Base-by-base conservation (phyloP, 2,329 filamentous ascomycete genomes). In the Geosmithia morbida region DNA sequence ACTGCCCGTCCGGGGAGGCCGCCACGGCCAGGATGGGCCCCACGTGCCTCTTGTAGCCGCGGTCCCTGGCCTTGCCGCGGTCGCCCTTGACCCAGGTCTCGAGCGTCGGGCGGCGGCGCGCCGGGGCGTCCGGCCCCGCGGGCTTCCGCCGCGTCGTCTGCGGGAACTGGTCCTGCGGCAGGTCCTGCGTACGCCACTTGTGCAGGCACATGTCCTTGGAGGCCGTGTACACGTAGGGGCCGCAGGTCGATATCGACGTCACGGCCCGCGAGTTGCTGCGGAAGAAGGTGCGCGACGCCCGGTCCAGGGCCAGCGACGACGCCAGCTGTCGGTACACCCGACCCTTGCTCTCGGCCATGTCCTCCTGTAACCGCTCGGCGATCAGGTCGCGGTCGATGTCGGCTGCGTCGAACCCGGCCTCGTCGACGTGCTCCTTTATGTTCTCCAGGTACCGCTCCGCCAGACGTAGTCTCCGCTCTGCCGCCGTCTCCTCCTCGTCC, bases 371-470 rank as follows among this genome's bases (percentile, higher is more conserved):
- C 55, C 89, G 74, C 63, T 94, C 86, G 41, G 90, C 88, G 57
- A 98, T 89, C 56, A 96, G 69, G 60, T 98, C 92, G 50, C 84
- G 76, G 66, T 97, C 92, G 49, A 98, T 85, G 47, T 97, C 87
- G 55, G 83, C 88, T 7, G 92, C 92, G 65, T 98, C 88, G 59
- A 97, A 98, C 40, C 88, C 92, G 44, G 59, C 56, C 53, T 87
- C 84, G 55, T 94, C 83, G 49, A 87, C 81, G 54, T 95, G 85
- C 57, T 85, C 77, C 57, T 84, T 80, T 51, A 96, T 81, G 60
- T 94, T 95, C 48, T 95, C 84, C 48, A 98, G 75, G 62, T 98
- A 97, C 57, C 86, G 81, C 67, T 97, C 87, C 29, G 92, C 92
- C 26, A 98, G 75, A 53, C 87, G 80, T 57, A 95, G 67, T 56